phyloP scores from a whole-genome alignment of 75 land plant genomes.

The Cunninghamia lanceolata region DNA sequence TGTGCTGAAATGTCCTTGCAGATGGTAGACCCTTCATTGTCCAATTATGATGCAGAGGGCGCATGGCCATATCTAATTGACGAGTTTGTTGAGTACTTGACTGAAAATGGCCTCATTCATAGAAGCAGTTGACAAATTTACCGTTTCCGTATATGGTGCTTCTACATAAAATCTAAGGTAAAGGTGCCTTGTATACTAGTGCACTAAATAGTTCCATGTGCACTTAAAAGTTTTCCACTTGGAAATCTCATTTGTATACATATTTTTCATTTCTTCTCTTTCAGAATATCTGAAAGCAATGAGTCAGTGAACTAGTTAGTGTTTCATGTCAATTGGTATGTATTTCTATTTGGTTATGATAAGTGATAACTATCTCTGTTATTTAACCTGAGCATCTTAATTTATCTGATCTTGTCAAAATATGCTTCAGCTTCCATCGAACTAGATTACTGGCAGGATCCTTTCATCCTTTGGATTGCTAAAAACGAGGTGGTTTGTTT shows the following conservation, averaged over 20 bases:
- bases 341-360: background rate
- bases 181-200: conserved; percentile 1
- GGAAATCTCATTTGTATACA: background rate
- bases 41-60: conserved; percentile 93
- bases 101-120: conserved; percentile 63
- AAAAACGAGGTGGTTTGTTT: background rate
- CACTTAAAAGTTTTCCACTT: background rate
- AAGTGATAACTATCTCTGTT: background rate
- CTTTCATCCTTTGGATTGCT: background rate
- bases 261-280: background rate
- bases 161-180: background rate
- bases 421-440: background rate
- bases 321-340: background rate
- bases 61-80: conserved; percentile 98
- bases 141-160: background rate
- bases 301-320: background rate
- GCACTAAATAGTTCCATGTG: background rate
- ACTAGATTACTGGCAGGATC: background rate
- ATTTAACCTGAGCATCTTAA: background rate
- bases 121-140: conserved; percentile 3
- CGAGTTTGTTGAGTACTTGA: conserved; percentile 90
- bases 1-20: conserved; percentile 25
- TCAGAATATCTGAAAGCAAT: background rate
- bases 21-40: conserved; percentile 70
- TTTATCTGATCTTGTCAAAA: background rate